A percentile compares a stretch with the other conserved stretches of the same genome.
These are phyloP conservation scores for Citeromyces hawaiiensis DNA, from an alignment of 1,139 yeast species.

Conservation along the genomic window DNA sequence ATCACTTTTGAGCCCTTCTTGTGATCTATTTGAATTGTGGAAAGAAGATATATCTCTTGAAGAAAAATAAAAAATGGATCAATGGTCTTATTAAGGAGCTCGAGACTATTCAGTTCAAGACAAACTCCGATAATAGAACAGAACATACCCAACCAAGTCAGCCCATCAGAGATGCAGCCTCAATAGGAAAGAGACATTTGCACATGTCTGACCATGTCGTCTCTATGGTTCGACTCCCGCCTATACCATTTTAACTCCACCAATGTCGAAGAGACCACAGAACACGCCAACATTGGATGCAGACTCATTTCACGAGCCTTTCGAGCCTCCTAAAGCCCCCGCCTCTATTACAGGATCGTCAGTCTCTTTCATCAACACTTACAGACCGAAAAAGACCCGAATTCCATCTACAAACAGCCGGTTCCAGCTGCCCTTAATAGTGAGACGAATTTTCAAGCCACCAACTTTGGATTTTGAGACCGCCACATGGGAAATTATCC, in stretches of 20 bases:
- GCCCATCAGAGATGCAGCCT: no score
- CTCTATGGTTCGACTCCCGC: neutral
- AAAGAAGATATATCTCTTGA: no score
- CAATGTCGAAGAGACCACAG: constrained; percentile 9
- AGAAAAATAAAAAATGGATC: no score
- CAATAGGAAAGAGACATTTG: no score
- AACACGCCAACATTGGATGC: constrained; percentile 7
- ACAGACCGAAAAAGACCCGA: neutral
- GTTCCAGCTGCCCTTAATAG: constrained; percentile 23
- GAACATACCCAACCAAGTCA: no score
- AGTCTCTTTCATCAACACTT: constrained; percentile 1
- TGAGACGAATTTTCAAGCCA: constrained; percentile 50
- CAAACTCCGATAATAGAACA: no score
- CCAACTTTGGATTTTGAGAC: constrained; percentile 83
- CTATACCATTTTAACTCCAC: neutral
- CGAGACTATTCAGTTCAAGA: no score
- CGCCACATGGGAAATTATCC: constrained; percentile 81
- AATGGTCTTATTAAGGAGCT: no score
- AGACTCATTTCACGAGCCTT: constrained; percentile 1
- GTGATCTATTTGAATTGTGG: no score
- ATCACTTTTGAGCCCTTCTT: no score
- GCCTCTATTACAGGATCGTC: constrained; percentile 3
- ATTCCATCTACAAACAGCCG: neutral
- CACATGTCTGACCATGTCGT: neutral
- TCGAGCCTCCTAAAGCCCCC: neutral